A percentile compares a stretch with the other conserved stretches of the same genome.
Conservation (phyloP, 2,329 filamentous ascomycete species). For the Simplicillium sp. region DNA sequence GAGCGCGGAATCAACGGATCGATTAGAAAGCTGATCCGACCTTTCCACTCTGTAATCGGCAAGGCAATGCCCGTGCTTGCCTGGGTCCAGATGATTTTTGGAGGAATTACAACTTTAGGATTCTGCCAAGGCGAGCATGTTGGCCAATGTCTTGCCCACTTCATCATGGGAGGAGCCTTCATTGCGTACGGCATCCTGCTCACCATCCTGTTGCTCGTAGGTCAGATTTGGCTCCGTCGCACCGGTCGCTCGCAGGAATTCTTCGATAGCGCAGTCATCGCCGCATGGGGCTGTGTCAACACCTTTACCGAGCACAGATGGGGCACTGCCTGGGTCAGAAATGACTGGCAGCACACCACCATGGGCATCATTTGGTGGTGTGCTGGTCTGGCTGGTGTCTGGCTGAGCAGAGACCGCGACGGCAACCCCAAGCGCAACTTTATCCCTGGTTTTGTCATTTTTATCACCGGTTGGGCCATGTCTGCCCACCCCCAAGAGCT, state of each 20-base stretch:
- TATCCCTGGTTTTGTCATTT: constrained; percentile 81
- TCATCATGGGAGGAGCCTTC: constrained; percentile 97
- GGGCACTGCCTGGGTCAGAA: constrained; percentile 81
- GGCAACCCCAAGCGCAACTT: constrained; percentile 87
- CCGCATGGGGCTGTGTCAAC: constrained; percentile 93
- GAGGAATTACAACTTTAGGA: constrained; percentile 82
- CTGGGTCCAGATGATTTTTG: constrained; percentile 94
- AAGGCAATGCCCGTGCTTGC: constrained; percentile 78
- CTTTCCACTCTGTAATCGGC: constrained; percentile 70
- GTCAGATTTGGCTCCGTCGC: constrained; percentile 75
- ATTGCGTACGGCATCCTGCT: constrained; percentile 87
- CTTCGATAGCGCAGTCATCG: constrained; percentile 86
- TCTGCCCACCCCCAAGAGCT: constrained; percentile 79
- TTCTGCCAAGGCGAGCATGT: constrained; percentile 89
- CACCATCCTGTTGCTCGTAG: constrained; percentile 77
- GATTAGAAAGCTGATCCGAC: constrained; percentile 63
- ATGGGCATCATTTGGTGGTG: constrained; percentile 99
- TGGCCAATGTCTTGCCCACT: constrained; percentile 90
- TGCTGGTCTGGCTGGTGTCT: constrained; percentile 82
- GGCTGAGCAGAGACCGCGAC: constrained; percentile 77
- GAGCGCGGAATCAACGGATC: constrained; percentile 73
- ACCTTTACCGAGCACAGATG: constrained; percentile 97
- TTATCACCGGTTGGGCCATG: constrained; percentile 94
- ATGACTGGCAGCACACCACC: constrained; percentile 95
- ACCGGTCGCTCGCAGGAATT: constrained; percentile 91